Evolutionary conservation across 116 monocot genomes (phyloP), one percentile per base, ranked within the genome.

Genomic region (Zostera marina): DNA sequence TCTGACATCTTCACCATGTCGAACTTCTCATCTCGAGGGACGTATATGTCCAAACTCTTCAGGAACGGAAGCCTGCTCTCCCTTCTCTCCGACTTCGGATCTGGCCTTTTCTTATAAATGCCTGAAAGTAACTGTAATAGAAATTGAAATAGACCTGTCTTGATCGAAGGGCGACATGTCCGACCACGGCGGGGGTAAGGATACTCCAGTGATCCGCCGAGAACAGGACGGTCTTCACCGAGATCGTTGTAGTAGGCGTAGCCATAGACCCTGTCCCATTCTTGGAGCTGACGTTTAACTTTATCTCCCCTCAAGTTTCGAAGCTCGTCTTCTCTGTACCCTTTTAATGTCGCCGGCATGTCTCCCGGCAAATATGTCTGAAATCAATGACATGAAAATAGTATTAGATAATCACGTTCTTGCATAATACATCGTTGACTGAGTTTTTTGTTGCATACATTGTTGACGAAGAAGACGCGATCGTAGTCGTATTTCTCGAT

Each of bases 161-260:
- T 70, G 10, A 77, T 74, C n/a, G 77, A 72, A 4, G 58, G 68
- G 20, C 81, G 68, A 16, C 73, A 70, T 6, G 81, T 86, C n/a
- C 60, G 64, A 0, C 86, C 75, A 11, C 86, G 63, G 26, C 86
- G 81, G 4, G 86, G 86, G 54, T 86, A 86, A 11, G 81, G 86
- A 16, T 59, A 67, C 48, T 81, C 67, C 11, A 22, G 16, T 7
- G 69, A 72, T 0, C 75, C 81, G 21, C 86, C 86, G 12, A 86
- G 75, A 5, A 81, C 58, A 0, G 78, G 81, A 3, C 86, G 72
- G 3, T 38, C 70, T 23, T 65, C 6, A 3, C 78, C 86, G 23
- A 86, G 75, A 58, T 86, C 86, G 38, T 86, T 86, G 73, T 86
- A 86, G 76, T 62, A 61, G 2, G 66, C 86, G 46, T 86, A 86